Conservation (phyloP, 331 rosid species). For the Acacia concinna region DNA sequence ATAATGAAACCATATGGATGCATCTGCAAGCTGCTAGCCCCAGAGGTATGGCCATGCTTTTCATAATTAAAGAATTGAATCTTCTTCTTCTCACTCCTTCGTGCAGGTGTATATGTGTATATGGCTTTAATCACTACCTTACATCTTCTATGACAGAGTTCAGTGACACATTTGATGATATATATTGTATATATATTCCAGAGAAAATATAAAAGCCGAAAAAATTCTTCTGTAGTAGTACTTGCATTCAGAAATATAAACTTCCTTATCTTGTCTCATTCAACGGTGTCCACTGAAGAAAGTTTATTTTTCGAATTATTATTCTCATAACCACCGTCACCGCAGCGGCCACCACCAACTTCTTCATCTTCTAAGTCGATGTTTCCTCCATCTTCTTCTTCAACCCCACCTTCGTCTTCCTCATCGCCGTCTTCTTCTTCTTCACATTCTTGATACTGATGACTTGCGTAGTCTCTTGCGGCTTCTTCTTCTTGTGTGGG, state of each 20-base stretch:
- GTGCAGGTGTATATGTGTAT: background rate
- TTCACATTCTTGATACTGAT: constrained; percentile 24
- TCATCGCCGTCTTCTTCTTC: background rate
- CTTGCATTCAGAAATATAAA: constrained; percentile 25
- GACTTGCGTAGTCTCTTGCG: constrained; percentile 15
- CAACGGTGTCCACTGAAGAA: constrained; percentile 39
- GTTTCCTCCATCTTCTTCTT: background rate
- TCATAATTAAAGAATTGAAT: constrained; percentile 24
- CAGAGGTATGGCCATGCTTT: background rate
- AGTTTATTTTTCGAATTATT: constrained; percentile 23
- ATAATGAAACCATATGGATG: background rate
- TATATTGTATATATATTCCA: background rate
- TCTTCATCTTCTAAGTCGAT: constrained; percentile 32
- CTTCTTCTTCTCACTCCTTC: background rate
- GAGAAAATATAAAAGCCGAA: background rate
- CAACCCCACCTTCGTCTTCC: constrained; percentile 2
- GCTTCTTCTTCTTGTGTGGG: constrained; percentile 9
- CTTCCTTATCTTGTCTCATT: constrained; percentile 41
- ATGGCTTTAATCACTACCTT: constrained; percentile 15
- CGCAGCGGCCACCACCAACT: constrained; percentile 6
- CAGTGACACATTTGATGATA: constrained; percentile 9
- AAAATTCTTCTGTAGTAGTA: background rate
- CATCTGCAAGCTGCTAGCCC: constrained; percentile 8
- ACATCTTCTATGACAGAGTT: background rate
- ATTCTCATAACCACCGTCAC: constrained; percentile 20